Evolutionary conservation across 1,139 yeast species (phyloP), one percentile per base, ranked within the genome.

Genomic region (Geotrichum reessii): DNA sequence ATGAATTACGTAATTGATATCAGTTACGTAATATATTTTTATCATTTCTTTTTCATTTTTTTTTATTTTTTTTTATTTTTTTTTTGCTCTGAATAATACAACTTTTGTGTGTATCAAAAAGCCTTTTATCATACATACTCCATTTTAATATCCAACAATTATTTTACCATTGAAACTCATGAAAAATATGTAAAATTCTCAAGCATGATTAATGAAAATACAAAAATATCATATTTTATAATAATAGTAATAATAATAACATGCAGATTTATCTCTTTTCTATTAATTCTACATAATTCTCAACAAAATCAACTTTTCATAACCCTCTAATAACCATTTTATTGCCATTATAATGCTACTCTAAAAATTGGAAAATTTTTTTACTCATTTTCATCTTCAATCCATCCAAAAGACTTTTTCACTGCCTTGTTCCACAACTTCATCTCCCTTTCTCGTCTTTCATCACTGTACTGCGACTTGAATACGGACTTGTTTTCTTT

Each of bases 351-450:
- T 19, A 37, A 19, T 37, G 19, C 44, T 2, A 19, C 1, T n/a
- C 19, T n/a, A 37, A 37, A 37, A 17, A 37, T 37, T 19, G n/a
- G 44, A 37, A 7, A 37, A 2, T 37, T 37, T 14, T 37, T 33
- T 7, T 7, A 37, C n/a, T n/a, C n/a, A n/a, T 17, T 46, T 17
- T 46, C 19, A 17, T 53, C 40, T 24, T 61, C 63, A 61, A 86
- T 75, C 97, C 97, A 90, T 56, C 89, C 91, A 64, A 75, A 79
- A 37, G 95, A 86, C 69, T 93, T 81, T 64, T 81, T 83, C 40
- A 90, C 81, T 8, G 95, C 97, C 54, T 81, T 80, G 70, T 87
- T 90, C 97, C 97, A 90, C 66, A 86, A 76, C 62, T 75, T 78
- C 89, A 93, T 87, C 66, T 76, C 78, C 63, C 76, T 76, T 69